These are phyloP conservation scores for Candolleomyces eurysporus DNA, from an alignment of 768 basidiomycete species.

Conservation along the genomic window DNA sequence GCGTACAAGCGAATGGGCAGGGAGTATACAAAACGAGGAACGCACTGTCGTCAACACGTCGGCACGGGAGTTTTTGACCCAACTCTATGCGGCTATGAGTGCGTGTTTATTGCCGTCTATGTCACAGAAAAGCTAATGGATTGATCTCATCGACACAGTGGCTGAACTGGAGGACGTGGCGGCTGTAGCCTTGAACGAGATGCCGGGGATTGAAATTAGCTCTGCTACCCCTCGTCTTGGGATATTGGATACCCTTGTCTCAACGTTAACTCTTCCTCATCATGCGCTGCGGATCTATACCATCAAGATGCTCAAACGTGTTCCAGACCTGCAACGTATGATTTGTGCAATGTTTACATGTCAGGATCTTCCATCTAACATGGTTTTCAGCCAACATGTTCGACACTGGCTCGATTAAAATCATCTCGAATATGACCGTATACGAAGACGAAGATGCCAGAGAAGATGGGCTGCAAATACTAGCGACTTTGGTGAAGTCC, in stretches of 20 bases:
- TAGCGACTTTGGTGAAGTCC: not conserved
- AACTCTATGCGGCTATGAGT: not conserved
- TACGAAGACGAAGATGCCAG: not conserved
- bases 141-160: not conserved
- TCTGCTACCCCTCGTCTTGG: too few species aligned
- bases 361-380: too few species aligned
- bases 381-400: not conserved
- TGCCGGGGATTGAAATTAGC: not conserved
- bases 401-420: not conserved
- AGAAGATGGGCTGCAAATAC: not conserved
- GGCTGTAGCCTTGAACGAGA: not conserved
- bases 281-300: not conserved
- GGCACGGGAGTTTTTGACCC: not conserved
- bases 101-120: not conserved
- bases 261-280: not conserved
- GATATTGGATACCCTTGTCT: not conserved
- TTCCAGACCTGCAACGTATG: not conserved
- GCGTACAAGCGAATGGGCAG: slow-evolving; percentile 1
- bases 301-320: slow-evolving; percentile 1
- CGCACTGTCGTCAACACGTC: not conserved
- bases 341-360: too few species aligned
- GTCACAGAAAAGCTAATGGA: too few species aligned
- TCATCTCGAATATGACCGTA: not conserved
- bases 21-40: not conserved
- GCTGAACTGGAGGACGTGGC: not conserved